Conservation (phyloP, 768 basidiomycete genomes). For the Macrocybe gigantea region DNA sequence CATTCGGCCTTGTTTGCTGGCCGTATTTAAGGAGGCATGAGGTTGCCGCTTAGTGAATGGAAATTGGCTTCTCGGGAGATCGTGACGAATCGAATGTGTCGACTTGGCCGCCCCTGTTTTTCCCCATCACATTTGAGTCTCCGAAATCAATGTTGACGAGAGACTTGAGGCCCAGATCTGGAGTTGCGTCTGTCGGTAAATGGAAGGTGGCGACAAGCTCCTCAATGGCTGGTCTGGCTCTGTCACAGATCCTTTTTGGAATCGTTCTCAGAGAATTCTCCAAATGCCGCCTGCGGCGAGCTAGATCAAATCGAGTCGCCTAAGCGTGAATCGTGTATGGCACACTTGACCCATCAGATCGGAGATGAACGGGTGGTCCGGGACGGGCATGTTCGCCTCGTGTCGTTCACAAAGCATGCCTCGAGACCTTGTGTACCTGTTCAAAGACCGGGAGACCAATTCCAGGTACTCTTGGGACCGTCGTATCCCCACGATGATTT, state of each 20-base stretch:
- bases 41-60: conserved; percentile 31
- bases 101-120: conserved; percentile 22
- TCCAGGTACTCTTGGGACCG: too few species aligned
- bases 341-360: conserved; percentile 15
- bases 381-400: conserved; percentile 15
- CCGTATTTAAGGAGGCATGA: conserved; percentile 37
- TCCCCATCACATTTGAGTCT: conserved; percentile 22
- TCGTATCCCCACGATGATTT: too few species aligned
- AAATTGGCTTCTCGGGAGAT: conserved; percentile 24
- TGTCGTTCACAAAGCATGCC: too few species aligned
- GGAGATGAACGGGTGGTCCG: conserved; percentile 19
- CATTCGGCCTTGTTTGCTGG: conserved; percentile 21
- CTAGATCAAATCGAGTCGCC: conserved; percentile 20
- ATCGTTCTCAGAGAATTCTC: conserved; percentile 3
- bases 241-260: conserved; percentile 18
- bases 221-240: conserved; percentile 4
- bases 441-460: too few species aligned
- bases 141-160: conserved; percentile 10
- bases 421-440: too few species aligned
- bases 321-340: conserved; percentile 9
- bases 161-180: conserved; percentile 15
- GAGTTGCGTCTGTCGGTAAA: conserved; percentile 13
- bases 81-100: conserved; percentile 27
- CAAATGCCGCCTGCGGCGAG: conserved; percentile 8
- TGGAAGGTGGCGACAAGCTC: conserved; percentile 5